These are phyloP conservation scores for Lagenaria siceraria DNA, from an alignment of 306 rosid species.

Conservation along the genomic window DNA sequence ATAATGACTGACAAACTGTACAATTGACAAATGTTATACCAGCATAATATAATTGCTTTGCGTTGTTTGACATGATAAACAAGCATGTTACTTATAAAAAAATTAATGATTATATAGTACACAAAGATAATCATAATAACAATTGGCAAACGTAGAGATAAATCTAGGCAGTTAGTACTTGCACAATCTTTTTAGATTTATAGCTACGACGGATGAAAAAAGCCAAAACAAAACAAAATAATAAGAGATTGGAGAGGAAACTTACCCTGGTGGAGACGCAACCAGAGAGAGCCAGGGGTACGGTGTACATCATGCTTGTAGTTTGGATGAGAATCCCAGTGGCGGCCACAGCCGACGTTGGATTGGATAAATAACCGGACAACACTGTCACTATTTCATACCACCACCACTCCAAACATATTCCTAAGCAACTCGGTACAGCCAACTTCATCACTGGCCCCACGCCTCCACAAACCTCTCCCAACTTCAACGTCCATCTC, in stretches of 20 bases:
- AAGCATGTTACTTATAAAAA: background rate
- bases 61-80: background rate
- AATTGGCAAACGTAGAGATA: background rate
- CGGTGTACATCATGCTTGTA: slow-evolving; percentile 94
- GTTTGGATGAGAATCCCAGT: slow-evolving; percentile 95
- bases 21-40: background rate
- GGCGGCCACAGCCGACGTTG: slow-evolving; percentile 76
- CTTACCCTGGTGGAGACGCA: slow-evolving; percentile 89
- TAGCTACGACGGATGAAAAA: background rate
- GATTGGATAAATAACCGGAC: slow-evolving; percentile 76
- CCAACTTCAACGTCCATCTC: slow-evolving; percentile 34
- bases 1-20: background rate
- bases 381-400: slow-evolving; percentile 78
- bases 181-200: background rate
- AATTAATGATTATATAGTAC: background rate
- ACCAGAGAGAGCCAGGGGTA: slow-evolving; percentile 94
- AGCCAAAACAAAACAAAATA: background rate
- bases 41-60: background rate
- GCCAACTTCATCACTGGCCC: slow-evolving; percentile 55
- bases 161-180: background rate
- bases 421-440: slow-evolving; percentile 79
- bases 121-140: background rate
- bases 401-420: slow-evolving; percentile 99
- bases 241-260: background rate
- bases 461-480: slow-evolving; percentile 33